Conservation (phyloP, 2,329 filamentous ascomycete species). For the Calonectria hongkongensis region DNA sequence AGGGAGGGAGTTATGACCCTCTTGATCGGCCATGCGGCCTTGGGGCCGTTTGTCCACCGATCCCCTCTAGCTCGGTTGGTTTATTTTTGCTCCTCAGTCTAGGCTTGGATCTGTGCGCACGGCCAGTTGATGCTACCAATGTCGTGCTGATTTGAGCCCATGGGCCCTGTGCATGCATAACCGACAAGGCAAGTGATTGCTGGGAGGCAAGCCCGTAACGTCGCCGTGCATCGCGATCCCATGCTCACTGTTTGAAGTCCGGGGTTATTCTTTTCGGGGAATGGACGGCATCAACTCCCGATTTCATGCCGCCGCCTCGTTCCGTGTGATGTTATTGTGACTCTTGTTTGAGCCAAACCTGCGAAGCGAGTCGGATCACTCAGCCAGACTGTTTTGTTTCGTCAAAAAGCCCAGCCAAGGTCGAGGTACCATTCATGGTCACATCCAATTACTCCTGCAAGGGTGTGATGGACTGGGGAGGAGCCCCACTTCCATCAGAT, state of each 20-base stretch:
- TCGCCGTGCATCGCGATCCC: constrained; percentile 12
- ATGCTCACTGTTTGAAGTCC: neutral
- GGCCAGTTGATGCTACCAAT: constrained; percentile 34
- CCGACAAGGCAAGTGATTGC: constrained; percentile 25
- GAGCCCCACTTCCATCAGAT: constrained; percentile 18
- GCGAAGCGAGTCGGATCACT: constrained; percentile 15
- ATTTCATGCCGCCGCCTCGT: constrained; percentile 1
- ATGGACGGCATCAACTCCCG: neutral
- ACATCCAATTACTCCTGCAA: constrained; percentile 26
- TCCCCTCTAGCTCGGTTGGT: constrained; percentile 14
- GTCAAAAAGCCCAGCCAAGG: constrained; percentile 10
- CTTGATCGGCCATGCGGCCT: neutral
- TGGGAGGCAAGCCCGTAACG: neutral
- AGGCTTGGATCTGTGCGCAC: constrained; percentile 30
- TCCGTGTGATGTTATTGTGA: constrained; percentile 6
- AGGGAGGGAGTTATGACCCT: constrained; percentile 1
- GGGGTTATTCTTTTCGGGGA: constrained; percentile 11
- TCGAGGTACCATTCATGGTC: constrained; percentile 16
- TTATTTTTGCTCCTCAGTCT: constrained; percentile 19
- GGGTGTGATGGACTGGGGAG: neutral
- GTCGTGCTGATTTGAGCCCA: constrained; percentile 32
- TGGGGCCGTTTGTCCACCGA: constrained; percentile 17
- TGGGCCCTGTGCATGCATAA: constrained; percentile 32
- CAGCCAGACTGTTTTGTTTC: constrained; percentile 53
- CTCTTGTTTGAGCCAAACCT: constrained; percentile 24